phyloP scores from a whole-genome alignment of 139 green algal genomes.

The Desmodesmus armatus region DNA sequence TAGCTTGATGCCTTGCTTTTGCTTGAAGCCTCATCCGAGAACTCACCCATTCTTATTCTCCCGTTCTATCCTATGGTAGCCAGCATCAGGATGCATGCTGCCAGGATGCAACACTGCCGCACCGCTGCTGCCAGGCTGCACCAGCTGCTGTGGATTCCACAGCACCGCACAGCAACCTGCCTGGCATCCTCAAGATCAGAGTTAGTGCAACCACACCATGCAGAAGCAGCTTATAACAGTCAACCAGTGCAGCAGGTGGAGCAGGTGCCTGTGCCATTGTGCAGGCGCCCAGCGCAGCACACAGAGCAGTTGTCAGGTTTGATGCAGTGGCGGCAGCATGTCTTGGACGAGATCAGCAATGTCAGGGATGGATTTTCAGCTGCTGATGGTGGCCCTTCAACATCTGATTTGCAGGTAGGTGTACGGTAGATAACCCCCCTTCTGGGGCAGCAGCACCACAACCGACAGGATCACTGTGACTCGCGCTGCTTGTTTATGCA shows the following conservation, averaged over 20 bases:
- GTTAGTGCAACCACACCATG: neutral
- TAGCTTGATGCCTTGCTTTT: too few relatives aligned
- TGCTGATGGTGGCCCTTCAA: slow-evolving; percentile 48
- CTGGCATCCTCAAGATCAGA: neutral
- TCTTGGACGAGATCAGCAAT: slow-evolving; percentile 3
- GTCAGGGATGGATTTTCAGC: slow-evolving; percentile 45
- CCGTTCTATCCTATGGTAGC: too few relatives aligned
- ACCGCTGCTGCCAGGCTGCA: too few relatives aligned
- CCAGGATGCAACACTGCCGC: too few relatives aligned
- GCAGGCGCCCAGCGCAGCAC: slow-evolving; percentile 25
- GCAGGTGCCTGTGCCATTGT: slow-evolving; percentile 50
- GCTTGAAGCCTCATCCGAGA: too few relatives aligned
- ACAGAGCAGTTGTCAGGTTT: slow-evolving; percentile 26
- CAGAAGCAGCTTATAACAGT: neutral
- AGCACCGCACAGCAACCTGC: neutral
- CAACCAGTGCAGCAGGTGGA: neutral
- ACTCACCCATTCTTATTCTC: too few relatives aligned
- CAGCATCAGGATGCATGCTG: too few relatives aligned
- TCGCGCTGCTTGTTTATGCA: neutral
- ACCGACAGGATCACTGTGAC: neutral
- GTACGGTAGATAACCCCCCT: neutral
- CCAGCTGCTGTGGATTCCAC: too few relatives aligned
- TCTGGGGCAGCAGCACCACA: too few relatives aligned
- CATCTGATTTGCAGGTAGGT: slow-evolving; percentile 51
- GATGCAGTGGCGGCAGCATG: slow-evolving; percentile 26